Base-by-base conservation (phyloP, 2,329 filamentous ascomycete genomes). In the Nigrospora sphaerica region DNA sequence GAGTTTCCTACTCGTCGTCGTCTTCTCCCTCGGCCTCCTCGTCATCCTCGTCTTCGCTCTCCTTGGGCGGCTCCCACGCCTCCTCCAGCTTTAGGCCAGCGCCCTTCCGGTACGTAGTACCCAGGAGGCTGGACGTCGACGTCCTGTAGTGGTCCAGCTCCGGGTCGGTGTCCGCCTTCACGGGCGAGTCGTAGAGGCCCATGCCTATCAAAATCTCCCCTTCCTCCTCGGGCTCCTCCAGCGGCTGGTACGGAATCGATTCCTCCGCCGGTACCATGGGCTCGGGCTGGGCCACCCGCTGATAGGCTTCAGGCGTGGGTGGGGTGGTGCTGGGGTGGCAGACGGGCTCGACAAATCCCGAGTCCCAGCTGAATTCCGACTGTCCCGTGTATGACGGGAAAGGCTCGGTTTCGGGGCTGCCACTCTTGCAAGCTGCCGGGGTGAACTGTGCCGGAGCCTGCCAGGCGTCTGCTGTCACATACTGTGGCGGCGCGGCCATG, bases 11-110 rank as follows among this genome's bases (percentile, higher is more conserved):
- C 0, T 71, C 66, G 3, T 73, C 71, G 0, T 74, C 69, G 0
- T 75, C 72, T 0, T 72, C 72, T 1, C 74, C 74, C 0, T 73
- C 73, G 14, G 78, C 80, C 2, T 80, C 79, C 17, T 83, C 80
- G 6, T 78, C 74, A 39, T 80, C 77, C 23, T 76, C 69, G 3
- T 73, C 74, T 38, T 80, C 78, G 28, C 76, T 69, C 3, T 70
- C 67, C 11, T 73, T 74, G 1, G 83, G 84, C 16, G 75, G 86
- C 62, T 80, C 84, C 86, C 77, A 92, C 0, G 86, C 86, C 62
- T 91, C 86, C 64, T 92, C 87, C 4, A 93, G 70, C 62, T 90
- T 92, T 54, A 92, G 69, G 0, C 87, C 86, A 63, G 88, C 88
- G 47, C 86, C 86, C 16, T 69, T 72, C 3, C 69, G 66, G 53